Conservation (phyloP, 2,329 filamentous ascomycete species). For the Exophiala bonariae region DNA sequence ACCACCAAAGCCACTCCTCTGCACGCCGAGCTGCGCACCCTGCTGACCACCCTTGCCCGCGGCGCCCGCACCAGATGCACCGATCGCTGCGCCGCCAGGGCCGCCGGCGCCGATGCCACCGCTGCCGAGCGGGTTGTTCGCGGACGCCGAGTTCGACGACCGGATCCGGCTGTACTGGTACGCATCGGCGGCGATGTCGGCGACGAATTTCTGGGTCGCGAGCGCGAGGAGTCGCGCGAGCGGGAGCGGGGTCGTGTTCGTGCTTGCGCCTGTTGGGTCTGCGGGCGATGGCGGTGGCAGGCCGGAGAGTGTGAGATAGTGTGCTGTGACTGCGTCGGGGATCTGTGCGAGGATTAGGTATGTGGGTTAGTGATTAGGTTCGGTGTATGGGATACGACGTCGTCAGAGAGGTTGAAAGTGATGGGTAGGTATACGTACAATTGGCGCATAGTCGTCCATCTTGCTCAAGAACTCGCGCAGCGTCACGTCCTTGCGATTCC, state of each 20-base stretch:
- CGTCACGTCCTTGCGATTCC: conserved; percentile 86
- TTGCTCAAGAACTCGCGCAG: conserved; percentile 89
- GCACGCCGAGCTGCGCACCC: conserved; percentile 64
- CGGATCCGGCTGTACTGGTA: conserved; percentile 98
- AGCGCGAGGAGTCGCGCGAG: conserved; percentile 91
- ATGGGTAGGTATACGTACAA: conserved; percentile 61
- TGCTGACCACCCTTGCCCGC: conserved; percentile 48
- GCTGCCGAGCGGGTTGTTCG: conserved; percentile 85
- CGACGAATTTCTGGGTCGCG: conserved; percentile 98
- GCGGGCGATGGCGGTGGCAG: conserved; percentile 86
- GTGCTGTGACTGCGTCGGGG: conserved; percentile 93
- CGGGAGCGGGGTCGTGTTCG: conserved; percentile 74
- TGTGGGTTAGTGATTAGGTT: too few relatives aligned
- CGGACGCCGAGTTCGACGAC: conserved; percentile 81
- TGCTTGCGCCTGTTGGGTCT: conserved; percentile 69
- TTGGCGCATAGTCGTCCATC: conserved; percentile 98
- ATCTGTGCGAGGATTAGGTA: conserved; percentile 59
- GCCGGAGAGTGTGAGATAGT: conserved; percentile 95
- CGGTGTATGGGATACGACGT: too few relatives aligned
- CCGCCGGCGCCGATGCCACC: conserved; percentile 41
- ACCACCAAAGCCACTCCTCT: conserved; percentile 78
- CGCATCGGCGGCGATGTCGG: conserved; percentile 93
- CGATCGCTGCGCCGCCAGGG: conserved; percentile 37
- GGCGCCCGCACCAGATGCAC: conserved; percentile 36
- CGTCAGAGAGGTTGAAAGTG: background rate